Base-by-base conservation (phyloP, 495 filamentous ascomycete genomes). In the Penicillium bialowiezense region DNA sequence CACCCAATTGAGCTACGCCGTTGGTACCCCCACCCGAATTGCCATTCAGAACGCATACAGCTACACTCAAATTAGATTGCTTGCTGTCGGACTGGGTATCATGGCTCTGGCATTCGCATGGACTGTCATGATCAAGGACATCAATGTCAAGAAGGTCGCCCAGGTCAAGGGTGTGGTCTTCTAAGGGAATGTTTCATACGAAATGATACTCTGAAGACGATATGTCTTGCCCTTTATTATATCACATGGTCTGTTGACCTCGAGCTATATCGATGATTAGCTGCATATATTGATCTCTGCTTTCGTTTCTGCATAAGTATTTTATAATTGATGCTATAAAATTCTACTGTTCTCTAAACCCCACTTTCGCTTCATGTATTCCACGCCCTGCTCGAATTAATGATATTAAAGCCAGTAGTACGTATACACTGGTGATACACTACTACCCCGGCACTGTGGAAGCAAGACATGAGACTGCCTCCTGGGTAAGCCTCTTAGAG, bases 21-120 rank as follows among this genome's bases (percentile, higher is more conserved):
- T 73, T 1, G 80, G 80, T 3, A 70, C 67, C 5, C 62, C 69
- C 7, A 73, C 66, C 6, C 49, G 81, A 20, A 54, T 64, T 13
- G 82, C 77, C 3, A 84, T 86, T 46, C 54, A 73, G 23, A 20
- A 50, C 13, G 72, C 82, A 7, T 85, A 85, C 52, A 73, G 72
- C 10, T 72, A 80, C 34, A 63, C 75, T 3, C 79, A 83, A 49
- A 62, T 58, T 35, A 63, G 62, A 39, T 76, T 84, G 73, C 63
- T 82, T 32, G 70, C 76, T 59, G 75, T 58, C 13, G 74, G 53
- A 14, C 50, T 55, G 18, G 59, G 65, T 9, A 64, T 83, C 7
- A 69, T 74, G 61, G 69, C 55, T 10, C 26, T 80, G 4, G 71
- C 65, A 5, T 35, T 81, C 14, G 59, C 68, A 6, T 63, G 57